Evolutionary conservation across 768 basidiomycete species (phyloP), one percentile per base, ranked within the genome.

Genomic region (Amanita pseudoporphyria): DNA sequence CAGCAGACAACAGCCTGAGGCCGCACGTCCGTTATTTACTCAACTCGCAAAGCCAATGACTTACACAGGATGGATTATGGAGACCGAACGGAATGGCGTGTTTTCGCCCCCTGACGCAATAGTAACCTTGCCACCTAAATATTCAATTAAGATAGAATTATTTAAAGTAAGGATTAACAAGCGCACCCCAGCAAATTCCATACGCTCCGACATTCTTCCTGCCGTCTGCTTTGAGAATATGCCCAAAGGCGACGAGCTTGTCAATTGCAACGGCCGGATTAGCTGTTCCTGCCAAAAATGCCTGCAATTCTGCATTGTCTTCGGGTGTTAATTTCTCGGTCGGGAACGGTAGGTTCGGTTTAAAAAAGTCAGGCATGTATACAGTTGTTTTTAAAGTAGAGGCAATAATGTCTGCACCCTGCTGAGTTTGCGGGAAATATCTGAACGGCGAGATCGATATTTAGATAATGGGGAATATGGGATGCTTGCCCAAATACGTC

Each of bases 351-450:
- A 62, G 60, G 24, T 73, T 62, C 7, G 73, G 73, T 55, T 78
- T 73, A 61, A 82, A 81, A 57, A 83, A 78, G 60, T 83, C 81
- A 22, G 81, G 82, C 77, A 83, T 79, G 59, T 77, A 72, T 32
- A 84, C 77, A 21, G 70, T 74, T 16, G 75, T 75, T 5, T 72
- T 68, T 30, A 81, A 61, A 13, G 71, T 61, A 5, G 68, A 64
- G 0, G 79, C 77, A 47, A 84, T 67, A 47, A 82, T 77, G 57
- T 84, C 82, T 16, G 78, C 78, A 28, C 80, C 81, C 60, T 82
- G 77, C 58, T 77, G 74, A 3, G 79, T 81, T 62, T 81, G 77
- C 5, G 79, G 78, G 65, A 73, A 81, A 66, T 69, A 77, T 12
- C 74, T 77, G n/a, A n/a, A n/a, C 47, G 3, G 13, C 9, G 22